These are phyloP conservation scores for Malus hybrid DNA, from an alignment of 331 rosid species.

Conservation along the genomic window DNA sequence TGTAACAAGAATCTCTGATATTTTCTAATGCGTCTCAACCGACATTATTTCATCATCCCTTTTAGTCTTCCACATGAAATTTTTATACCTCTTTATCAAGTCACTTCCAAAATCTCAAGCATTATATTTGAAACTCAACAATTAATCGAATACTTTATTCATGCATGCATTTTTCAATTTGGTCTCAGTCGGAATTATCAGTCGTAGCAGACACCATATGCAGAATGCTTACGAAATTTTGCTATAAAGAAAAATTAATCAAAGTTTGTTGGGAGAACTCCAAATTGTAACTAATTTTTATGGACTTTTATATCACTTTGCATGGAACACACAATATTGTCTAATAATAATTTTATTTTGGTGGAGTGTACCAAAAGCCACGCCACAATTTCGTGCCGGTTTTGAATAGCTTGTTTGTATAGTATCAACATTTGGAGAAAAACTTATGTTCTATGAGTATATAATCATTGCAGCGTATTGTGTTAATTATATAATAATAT, in stretches of 20 bases:
- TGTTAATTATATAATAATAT: too few relatives aligned
- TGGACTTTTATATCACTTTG: neutral
- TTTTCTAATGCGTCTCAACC: slow-evolving; percentile 32
- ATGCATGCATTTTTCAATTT: neutral
- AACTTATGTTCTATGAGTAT: too few relatives aligned
- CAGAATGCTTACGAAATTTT: slow-evolving; percentile 9
- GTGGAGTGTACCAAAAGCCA: slow-evolving; percentile 20
- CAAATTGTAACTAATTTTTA: neutral
- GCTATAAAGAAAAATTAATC: neutral
- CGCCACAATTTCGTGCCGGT: slow-evolving; percentile 15
- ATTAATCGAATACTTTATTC: neutral
- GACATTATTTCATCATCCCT: slow-evolving; percentile 41
- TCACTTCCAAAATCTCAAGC: neutral
- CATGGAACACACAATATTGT: neutral
- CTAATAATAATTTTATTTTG: neutral
- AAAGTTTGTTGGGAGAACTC: neutral
- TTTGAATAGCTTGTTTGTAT: slow-evolving; percentile 7
- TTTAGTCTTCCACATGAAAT: neutral
- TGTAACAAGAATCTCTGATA: slow-evolving; percentile 34
- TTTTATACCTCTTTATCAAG: neutral
- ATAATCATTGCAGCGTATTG: too few relatives aligned
- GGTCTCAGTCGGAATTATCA: neutral
- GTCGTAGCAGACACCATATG: neutral
- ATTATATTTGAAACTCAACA: neutral
- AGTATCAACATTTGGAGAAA: neutral